Conservation (phyloP, 2,329 filamentous ascomycete genomes). For the Torrubiella hemipterigena region DNA sequence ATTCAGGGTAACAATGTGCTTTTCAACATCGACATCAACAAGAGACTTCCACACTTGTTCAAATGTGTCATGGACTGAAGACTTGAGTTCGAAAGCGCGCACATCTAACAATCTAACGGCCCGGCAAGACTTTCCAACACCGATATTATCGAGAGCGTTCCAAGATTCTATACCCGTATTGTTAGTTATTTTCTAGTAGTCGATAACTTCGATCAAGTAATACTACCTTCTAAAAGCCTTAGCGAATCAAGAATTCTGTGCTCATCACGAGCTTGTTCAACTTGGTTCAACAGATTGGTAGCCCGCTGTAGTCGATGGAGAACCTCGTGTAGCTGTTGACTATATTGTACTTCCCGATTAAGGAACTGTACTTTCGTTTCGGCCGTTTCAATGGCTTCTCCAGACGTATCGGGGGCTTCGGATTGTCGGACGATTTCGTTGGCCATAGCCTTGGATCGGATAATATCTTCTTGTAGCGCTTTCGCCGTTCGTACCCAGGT, state of each 20-base stretch:
- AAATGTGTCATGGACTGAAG: slow-evolving; percentile 53
- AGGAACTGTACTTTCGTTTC: slow-evolving; percentile 45
- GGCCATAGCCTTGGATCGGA: slow-evolving; percentile 65
- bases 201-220: background rate
- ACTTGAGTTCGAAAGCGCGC: slow-evolving; percentile 53
- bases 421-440: slow-evolving; percentile 70
- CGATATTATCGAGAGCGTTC: slow-evolving; percentile 44
- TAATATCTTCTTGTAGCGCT: slow-evolving; percentile 74
- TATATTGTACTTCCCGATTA: slow-evolving; percentile 45
- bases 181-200: slow-evolving; percentile 10
- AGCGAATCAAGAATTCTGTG: slow-evolving; percentile 44
- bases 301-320: slow-evolving; percentile 42
- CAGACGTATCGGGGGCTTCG: slow-evolving; percentile 46
- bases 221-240: slow-evolving; percentile 38
- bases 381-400: slow-evolving; percentile 38
- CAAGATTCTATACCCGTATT: too few species aligned
- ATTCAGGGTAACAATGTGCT: slow-evolving; percentile 43
- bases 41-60: slow-evolving; percentile 60
- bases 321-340: slow-evolving; percentile 39
- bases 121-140: slow-evolving; percentile 48
- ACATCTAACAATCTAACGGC: slow-evolving; percentile 53
- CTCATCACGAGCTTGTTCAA: slow-evolving; percentile 44
- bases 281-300: slow-evolving; percentile 48
- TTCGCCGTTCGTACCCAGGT: slow-evolving; percentile 80
- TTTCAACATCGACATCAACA: slow-evolving; percentile 47